A percentile compares a stretch with the other conserved stretches of the same genome.
These are phyloP conservation scores for Hymenoscyphus scutula DNA, from an alignment of 2,329 filamentous ascomycete genomes.

Conservation along the genomic window DNA sequence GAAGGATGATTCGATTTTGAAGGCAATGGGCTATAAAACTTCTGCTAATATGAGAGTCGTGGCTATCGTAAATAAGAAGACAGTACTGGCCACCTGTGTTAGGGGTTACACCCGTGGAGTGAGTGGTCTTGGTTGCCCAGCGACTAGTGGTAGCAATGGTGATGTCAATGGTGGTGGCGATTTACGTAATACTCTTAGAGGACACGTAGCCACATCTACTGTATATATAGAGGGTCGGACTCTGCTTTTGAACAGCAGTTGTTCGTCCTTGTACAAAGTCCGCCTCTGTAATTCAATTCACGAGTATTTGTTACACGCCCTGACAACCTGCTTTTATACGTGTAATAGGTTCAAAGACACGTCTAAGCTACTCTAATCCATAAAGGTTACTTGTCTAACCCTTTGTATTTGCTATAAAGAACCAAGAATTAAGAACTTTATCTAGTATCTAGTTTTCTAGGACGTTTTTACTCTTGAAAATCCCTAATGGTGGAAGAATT, in stretches of 20 bases:
- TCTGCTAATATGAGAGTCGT: neutral
- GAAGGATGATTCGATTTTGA: constrained; percentile 17
- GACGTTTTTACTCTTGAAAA: neutral
- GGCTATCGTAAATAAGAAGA: neutral
- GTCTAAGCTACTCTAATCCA: neutral
- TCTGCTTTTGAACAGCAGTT: too few species aligned
- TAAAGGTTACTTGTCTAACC: neutral
- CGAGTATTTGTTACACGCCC: too few species aligned
- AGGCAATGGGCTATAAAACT: constrained; percentile 16
- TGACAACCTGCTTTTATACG: neutral
- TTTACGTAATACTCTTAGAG: too few species aligned
- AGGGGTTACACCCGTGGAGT: too few species aligned
- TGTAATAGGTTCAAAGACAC: neutral
- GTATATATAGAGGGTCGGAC: too few species aligned
- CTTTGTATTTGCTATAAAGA: neutral
- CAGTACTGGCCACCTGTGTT: too few species aligned
- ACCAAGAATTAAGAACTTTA: neutral
- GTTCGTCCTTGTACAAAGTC: too few species aligned
- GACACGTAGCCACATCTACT: too few species aligned
- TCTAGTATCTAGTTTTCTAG: neutral
- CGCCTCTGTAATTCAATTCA: too few species aligned
- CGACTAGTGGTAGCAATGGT: too few species aligned
- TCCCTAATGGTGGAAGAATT: neutral
- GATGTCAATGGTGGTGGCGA: too few species aligned
- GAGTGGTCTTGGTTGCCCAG: too few species aligned